Evolutionary conservation across 352 stramenopile species (phyloP), one percentile per base, ranked within the genome.

Genomic region (Phytopythium delawarense): DNA sequence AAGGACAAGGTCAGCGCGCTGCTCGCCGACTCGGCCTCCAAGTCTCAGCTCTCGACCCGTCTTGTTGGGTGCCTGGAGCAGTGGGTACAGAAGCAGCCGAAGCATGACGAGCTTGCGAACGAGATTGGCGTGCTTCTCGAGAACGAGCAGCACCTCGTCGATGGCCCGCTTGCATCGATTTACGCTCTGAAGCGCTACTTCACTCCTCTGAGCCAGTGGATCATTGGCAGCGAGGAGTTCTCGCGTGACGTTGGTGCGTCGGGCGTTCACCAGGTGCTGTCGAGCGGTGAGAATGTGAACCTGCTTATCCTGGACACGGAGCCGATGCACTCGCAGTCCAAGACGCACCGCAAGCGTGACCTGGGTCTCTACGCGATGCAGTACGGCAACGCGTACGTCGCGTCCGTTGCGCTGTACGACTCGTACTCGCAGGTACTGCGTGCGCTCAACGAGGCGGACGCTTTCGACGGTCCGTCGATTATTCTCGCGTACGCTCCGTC

Each of bases 341-440:
- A 79, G 62, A 85, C 55, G 57, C 83, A 94, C 72, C 82, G 84
- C 65, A 98, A 98, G 78, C 94, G 94, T 42, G 89, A 96, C 56
- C 76, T 98, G 16, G 91, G 90, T 37, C 72, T 96, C 54, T 97
- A 97, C 55, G 92, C 93, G 20, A 98, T 98, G 91, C 90, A 94
- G 64, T 98, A 98, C 67, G 89, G 93, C 63, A 96, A 97, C 71
- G 86, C 92, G 1, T 98, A 98, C 68, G 89, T 98, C 49, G 91
- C 91, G 7, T 97, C 88, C 1, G 89, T 98, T 6, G 89, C 87
- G 40, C 71, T 98, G 16, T 96, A 97, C 76, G 85, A 91, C 68
- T 91, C 81, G 65, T 90, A 94, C 67, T 91, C 83, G 54, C 83
- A 92, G 60, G 79, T 96, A 48, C 75, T 97, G 51, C 82, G 90